Conservation (phyloP, 2,329 filamentous ascomycete species). For the Apiospora kogelbergensis region DNA sequence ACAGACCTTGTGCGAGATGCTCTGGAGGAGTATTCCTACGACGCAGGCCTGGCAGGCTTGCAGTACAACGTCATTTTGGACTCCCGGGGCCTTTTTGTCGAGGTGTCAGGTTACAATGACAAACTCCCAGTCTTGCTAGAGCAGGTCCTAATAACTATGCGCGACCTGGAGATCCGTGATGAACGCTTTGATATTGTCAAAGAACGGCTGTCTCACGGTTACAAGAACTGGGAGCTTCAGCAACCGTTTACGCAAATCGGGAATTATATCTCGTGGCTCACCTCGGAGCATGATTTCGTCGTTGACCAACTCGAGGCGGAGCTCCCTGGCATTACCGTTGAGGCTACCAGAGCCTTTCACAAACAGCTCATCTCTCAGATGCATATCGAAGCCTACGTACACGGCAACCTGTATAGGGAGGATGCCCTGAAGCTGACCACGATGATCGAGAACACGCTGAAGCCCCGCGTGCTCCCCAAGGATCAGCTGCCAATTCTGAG, state of each 20-base stretch:
- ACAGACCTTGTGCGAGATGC: conserved; percentile 86
- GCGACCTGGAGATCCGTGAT: conserved; percentile 79
- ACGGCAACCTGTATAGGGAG: conserved; percentile 93
- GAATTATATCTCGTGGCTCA: conserved; percentile 79
- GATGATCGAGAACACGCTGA: conserved; percentile 75
- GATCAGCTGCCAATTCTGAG: conserved; percentile 79
- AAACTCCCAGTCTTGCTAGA: conserved; percentile 90
- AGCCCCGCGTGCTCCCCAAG: conserved; percentile 70
- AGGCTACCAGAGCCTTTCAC: conserved; percentile 75
- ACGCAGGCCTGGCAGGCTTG: conserved; percentile 88
- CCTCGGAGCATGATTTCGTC: conserved; percentile 72
- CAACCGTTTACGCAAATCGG: conserved; percentile 88
- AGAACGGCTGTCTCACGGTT: conserved; percentile 73
- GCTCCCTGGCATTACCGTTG: conserved; percentile 69
- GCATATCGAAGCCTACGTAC: conserved; percentile 83
- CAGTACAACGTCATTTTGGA: conserved; percentile 78
- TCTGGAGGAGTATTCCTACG: conserved; percentile 90
- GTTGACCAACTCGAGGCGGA: conserved; percentile 80
- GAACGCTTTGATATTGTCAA: conserved; percentile 91
- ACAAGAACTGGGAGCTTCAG: conserved; percentile 84
- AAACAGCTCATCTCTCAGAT: conserved; percentile 79
- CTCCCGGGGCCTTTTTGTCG: conserved; percentile 71
- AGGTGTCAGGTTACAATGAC: conserved; percentile 91
- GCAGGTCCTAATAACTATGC: conserved; percentile 81
- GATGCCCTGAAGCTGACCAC: conserved; percentile 84